Base-by-base conservation (phyloP, 2,329 filamentous ascomycete genomes). In the Aspergillus intermedius region DNA sequence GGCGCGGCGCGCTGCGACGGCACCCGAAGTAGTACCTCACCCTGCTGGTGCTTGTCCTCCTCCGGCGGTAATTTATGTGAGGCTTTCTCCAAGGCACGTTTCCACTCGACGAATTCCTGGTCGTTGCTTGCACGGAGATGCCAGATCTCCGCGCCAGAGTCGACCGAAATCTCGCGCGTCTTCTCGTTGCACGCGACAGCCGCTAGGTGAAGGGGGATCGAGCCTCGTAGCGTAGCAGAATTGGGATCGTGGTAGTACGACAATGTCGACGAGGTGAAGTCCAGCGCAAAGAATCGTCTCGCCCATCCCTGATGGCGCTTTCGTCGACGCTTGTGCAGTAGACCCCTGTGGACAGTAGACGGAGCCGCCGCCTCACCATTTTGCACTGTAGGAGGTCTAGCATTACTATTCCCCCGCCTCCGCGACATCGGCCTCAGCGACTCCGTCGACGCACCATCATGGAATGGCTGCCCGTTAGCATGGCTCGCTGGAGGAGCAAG, bases 61-160 rank as follows among this genome's bases (percentile, higher is more conserved):
- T 61, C 54, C 1, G 56, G 46, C 10, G 57, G 21, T n/a, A 22
- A 66, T 50, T 85, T 80, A 53, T 88, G 87, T 4, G 89, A 88
- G 4, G 91, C 91, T 55, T 81, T 84, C 67, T 96, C 90, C 45
- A 98, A 74, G 0, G 91, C 91, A 42, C 80, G 78, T 43, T 86
- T 89, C 93, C 93, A 98, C 15, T 87, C 85, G 42, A 81, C 78
- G 64, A 96, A 98, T 53, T 97, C 91, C 55, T 86, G 86, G 44
- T 82, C 80, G 58, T 88, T 95, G 44, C 80, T 81, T 3, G 93
- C 89, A 60, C 84, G 85, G 25, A 98, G 75, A 71, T 97, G 93
- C 93, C 93, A 98, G 22, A 98, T 83, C 68, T 98, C 93, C 2
- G 93, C 91, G 1, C 93, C 93, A 0, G 93, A 97, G 66, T 98